phyloP scores from a whole-genome alignment of 345 rosid species.

The Adansonia digitata region DNA sequence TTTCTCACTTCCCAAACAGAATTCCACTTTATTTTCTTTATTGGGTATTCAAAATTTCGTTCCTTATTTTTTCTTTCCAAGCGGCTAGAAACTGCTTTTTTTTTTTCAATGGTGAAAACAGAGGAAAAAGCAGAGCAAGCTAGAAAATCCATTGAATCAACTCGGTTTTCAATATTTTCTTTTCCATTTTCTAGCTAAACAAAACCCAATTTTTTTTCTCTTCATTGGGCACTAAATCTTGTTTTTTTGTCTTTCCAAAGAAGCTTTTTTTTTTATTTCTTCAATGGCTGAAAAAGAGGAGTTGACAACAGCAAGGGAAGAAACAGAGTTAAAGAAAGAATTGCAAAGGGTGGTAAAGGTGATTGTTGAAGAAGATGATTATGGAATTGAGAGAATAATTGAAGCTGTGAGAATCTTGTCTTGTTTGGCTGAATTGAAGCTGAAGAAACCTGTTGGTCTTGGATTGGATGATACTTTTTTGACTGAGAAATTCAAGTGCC shows the following conservation, averaged over 20 bases:
- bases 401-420: conserved; percentile 36
- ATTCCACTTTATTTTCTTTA: background rate
- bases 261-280: background rate
- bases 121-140: background rate
- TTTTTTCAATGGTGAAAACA: background rate
- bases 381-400: conserved; percentile 20
- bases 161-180: background rate
- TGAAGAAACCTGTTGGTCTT: conserved; percentile 13
- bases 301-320: conserved; percentile 4
- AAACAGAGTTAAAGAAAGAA: conserved; percentile 35
- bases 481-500: background rate
- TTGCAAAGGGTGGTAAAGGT: conserved; percentile 28
- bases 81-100: background rate
- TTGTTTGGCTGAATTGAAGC: conserved; percentile 22
- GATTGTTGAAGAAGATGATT: conserved; percentile 37
- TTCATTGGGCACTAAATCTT: background rate
- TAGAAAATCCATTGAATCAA: background rate
- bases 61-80: background rate
- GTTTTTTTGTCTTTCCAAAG: background rate
- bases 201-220: background rate
- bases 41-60: background rate
- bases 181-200: background rate
- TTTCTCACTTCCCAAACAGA: background rate
- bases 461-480: background rate
- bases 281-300: conserved; percentile 25